phyloP scores from a whole-genome alignment of 2,329 filamentous ascomycete species.

The Botrytis tulipae region DNA sequence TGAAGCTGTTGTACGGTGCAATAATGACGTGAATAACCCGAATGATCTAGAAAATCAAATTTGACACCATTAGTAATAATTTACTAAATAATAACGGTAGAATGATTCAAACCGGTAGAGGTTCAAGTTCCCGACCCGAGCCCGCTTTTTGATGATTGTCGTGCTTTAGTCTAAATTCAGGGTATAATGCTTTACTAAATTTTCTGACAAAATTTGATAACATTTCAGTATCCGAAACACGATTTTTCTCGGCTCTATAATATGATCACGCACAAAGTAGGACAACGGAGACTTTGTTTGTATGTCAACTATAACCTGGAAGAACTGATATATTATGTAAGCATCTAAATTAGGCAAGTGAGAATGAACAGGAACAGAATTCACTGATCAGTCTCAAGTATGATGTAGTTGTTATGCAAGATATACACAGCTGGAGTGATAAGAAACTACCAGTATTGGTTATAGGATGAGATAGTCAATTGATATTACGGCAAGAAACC shows the following conservation, averaged over 20 bases:
- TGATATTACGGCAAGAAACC: background rate
- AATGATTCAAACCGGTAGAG: too few species aligned
- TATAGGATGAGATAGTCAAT: background rate
- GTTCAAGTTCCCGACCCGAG: too few species aligned
- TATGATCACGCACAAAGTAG: too few species aligned
- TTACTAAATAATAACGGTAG: background rate
- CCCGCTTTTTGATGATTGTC: too few species aligned
- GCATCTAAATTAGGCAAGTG: background rate
- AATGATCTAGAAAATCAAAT: background rate
- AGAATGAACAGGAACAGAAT: background rate
- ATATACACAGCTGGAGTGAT: background rate
- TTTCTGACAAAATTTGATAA: too few species aligned
- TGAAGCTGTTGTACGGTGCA: background rate
- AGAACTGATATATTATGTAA: too few species aligned
- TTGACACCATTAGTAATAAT: background rate
- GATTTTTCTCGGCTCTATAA: too few species aligned
- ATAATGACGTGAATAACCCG: background rate
- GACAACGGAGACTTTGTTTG: too few species aligned
- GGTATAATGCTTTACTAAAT: too few species aligned
- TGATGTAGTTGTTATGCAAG: background rate
- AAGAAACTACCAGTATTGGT: background rate
- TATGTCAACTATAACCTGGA: too few species aligned
- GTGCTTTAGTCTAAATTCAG: too few species aligned
- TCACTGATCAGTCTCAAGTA: background rate
- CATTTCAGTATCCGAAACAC: too few species aligned